Percentiles rank a stretch among this genome's conserved stretches.
phyloP scores from a whole-genome alignment of 2,329 filamentous ascomycete genomes.

The Cladosporium sp. region DNA sequence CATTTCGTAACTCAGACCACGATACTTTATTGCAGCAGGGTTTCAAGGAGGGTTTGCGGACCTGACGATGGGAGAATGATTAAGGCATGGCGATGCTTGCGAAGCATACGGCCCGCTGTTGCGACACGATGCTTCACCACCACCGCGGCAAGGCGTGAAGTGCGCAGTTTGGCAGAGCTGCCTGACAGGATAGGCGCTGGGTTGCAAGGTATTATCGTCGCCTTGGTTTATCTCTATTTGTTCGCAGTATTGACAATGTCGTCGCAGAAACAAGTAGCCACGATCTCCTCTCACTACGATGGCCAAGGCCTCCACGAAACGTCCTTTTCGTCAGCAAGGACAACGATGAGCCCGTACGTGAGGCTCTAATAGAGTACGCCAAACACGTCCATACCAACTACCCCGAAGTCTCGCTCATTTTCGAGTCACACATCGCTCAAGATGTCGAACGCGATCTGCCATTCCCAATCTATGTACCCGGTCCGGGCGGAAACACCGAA shows the following conservation, averaged over 20 bases:
- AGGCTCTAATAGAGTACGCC: constrained; percentile 55
- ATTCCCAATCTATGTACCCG: constrained; percentile 65
- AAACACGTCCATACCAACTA: constrained; percentile 75
- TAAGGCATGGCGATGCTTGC: constrained; percentile 23
- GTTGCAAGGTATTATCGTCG: constrained; percentile 53
- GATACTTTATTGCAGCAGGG: too few relatives aligned
- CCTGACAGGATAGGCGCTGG: constrained; percentile 57
- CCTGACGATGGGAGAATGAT: constrained; percentile 30
- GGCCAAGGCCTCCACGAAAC: constrained; percentile 65
- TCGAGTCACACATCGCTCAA: constrained; percentile 72
- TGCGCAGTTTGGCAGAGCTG: constrained; percentile 49
- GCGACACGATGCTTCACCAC: constrained; percentile 46
- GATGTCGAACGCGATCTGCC: constrained; percentile 66
- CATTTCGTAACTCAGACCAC: too few relatives aligned
- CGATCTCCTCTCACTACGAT: constrained; percentile 62
- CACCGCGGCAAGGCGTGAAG: constrained; percentile 42
- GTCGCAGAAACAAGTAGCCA: constrained; percentile 53
- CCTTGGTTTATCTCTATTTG: too few relatives aligned
- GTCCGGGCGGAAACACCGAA: constrained; percentile 18
- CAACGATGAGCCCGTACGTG: constrained; percentile 51
- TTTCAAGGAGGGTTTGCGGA: background rate
- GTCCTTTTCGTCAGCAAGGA: constrained; percentile 67
- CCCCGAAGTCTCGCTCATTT: constrained; percentile 72
- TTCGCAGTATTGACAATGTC: constrained; percentile 20
- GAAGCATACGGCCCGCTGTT: constrained; percentile 14